These are phyloP conservation scores for Peronospora farinosa DNA, from an alignment of 352 stramenopile genomes.

Conservation along the genomic window DNA sequence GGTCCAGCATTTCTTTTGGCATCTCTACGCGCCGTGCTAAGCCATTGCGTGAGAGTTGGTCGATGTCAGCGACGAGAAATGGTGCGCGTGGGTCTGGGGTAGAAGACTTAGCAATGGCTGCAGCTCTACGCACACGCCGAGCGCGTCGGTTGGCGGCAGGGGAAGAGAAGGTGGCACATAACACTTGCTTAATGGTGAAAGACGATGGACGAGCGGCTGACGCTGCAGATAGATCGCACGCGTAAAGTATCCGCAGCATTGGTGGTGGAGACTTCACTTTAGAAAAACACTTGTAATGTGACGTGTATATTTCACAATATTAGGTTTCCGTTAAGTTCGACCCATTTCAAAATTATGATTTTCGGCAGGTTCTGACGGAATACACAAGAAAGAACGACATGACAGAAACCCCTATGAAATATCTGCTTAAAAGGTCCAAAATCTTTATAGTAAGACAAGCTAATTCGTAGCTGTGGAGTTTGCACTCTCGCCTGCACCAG, in stretches of 20 bases:
- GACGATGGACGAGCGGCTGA: slow-evolving; percentile 1
- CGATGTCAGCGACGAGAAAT: slow-evolving; percentile 47
- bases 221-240: slow-evolving; percentile 1
- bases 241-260: slow-evolving; percentile 12
- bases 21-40: slow-evolving; percentile 69
- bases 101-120: slow-evolving; percentile 7
- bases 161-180: slow-evolving; percentile 21
- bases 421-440: no score
- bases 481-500: no score
- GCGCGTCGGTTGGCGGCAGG: slow-evolving; percentile 37
- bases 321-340: not conserved
- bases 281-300: not conserved
- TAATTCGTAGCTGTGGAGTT: no score
- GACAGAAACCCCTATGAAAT: no score
- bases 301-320: not conserved
- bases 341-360: not conserved
- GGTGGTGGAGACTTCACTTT: slow-evolving; percentile 2
- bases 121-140: slow-evolving; percentile 36
- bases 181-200: not conserved
- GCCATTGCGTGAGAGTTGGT: slow-evolving; percentile 55
- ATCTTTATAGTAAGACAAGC: no score
- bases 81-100: slow-evolving; percentile 7
- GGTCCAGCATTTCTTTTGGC: slow-evolving; percentile 52
- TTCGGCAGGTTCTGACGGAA: not conserved
- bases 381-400: not conserved